Evolutionary conservation across 2,329 filamentous ascomycete species (phyloP), one percentile per base, ranked within the genome.

Genomic region (Aspergillus persii): DNA sequence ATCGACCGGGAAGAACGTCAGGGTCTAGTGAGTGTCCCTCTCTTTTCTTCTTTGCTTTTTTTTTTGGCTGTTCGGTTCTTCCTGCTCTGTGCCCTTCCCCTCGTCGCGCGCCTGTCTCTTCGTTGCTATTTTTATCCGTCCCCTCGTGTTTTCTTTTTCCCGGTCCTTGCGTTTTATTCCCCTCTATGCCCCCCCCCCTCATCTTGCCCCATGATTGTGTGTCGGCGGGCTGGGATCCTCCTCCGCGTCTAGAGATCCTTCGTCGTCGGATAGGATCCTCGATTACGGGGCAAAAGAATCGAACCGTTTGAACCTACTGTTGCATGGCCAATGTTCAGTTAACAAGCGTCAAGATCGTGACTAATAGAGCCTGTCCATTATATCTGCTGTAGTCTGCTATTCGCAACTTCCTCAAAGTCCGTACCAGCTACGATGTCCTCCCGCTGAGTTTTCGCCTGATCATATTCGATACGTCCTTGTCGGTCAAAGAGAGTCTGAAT

Each of bases 361-460:
- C 70, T 75, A 69, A 74, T 65, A 55, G 60, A 59, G 64, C 58
- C 39, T 56, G 15, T 57, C 23, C 15, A 52, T 64, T 49, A 52
- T 56, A 44, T 58, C 53, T 67, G 49, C 60, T 68, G 65, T 77
- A 96, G 93, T 89, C 89, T 81, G 89, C 90, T 63, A 93, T 98
- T 70, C 90, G 95, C 77, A 91, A 96, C 69, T 99, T 99, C 79
- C 87, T 99, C 74, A 96, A 93, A 77, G 89, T 96, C 68, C 89
- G 95, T 72, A 98, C 92, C 39, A 97, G 93, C 76, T 99, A 99
- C 81, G 95, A 99, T 79, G 95, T 99, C 66, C 84, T 99, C 51
- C 95, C 95, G 18, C 86, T 99, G 61, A 97, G 93, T 67, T 99
- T 96, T 79, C 90, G 95, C 64, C 87, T 99, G 57, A 96, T 99